Evolutionary conservation across 345 rosid genomes (phyloP), one percentile per base, ranked within the genome.

Genomic region (Lumnitzera racemosa): DNA sequence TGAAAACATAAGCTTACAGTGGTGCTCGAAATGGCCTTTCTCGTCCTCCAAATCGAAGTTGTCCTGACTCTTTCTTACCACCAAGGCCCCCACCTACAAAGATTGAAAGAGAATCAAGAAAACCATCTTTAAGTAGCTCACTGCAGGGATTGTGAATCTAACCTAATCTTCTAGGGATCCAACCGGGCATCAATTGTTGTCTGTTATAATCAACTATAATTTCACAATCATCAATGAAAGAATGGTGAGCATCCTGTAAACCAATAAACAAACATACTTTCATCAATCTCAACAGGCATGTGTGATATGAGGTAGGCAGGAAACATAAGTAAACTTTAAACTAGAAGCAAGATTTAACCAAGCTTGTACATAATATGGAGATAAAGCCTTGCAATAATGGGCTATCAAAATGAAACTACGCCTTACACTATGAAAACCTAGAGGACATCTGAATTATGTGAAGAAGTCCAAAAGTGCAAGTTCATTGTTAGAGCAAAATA

Each of bases 101-200:
- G 54, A 23, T 15, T 43, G 13, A 16, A 25, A 49, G 59, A 63
- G 27, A 23, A 49, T 13, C 31, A 8, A 36, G n/a, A 25, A 15
- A 24, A 13, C 6, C 15, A 51, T 12, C 20, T 31, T n/a, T 51
- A 23, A 55, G 64, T 14, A 47, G 48, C 27, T 8, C 15, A 41
- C 48, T 58, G 31, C 46, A 66, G 55, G 50, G 46, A 52, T n/a
- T 24, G 51, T 31, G 3, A 27, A 46, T 67, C 80, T 73, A 24
- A 84, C 99, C 99, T 84, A 94, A 78, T 83, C 99, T 80, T 80
- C 99, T 83, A n/a, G 99, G 99, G 68, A 94, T 87, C 97, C 97
- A 94, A 17, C 99, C 99, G 17, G 89, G 90, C 97, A 94, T 90
- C 72, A 90, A 54, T 58, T 79, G 90, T 59, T 94, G 97, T 51